Evolutionary conservation across 2,329 filamentous ascomycete genomes (phyloP), one percentile per base, ranked within the genome.

Genomic region (Fonsecaea pedrosoi): DNA sequence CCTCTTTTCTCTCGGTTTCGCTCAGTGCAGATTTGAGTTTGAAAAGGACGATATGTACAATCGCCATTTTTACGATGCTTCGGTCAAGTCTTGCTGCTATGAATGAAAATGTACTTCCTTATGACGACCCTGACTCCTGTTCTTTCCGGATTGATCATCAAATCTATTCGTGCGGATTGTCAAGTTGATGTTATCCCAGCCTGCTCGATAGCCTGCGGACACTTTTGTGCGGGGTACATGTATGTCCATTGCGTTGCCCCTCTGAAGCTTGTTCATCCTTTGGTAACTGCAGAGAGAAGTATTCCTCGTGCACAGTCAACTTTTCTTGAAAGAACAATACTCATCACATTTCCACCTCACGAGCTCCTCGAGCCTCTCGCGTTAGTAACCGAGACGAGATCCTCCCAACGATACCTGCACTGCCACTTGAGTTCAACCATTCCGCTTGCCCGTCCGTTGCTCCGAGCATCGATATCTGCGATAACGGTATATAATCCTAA

Each of bases 21-120:
- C 80, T 79, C 1, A 81, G 76, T 0, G 79, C 78, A 0, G 85
- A 76, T 73, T 89, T 88, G 80, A 90, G 90, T 68, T 87, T 82
- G 73, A 91, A 89, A 32, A 90, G 80, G 2, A 92, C 89, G 59
- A 91, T 84, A 75, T 92, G 90, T n/a, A 86, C 80, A 71, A 91
- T 82, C 0, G 86, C 75, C 88, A 90, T 90, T 21, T 69, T 50
- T 25, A 50, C 9, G 45, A 50, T 50, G 45, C 18, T 50, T 50
- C 18, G 18, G 18, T 25, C 53, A 12, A 37, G 34, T 3, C 13
- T 37, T n/a, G 53, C 53, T 55, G 1, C 30, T n/a, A 10, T 55
- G 53, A 30, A n/a, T n/a, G 10, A 15, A 37, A 55, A 50, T 3
- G 2, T 10, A 25, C 45, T 50, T 25, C 25, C 45, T 25, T 50